Base-by-base conservation (phyloP, 2,329 filamentous ascomycete genomes). In the Gyromitra esculenta region DNA sequence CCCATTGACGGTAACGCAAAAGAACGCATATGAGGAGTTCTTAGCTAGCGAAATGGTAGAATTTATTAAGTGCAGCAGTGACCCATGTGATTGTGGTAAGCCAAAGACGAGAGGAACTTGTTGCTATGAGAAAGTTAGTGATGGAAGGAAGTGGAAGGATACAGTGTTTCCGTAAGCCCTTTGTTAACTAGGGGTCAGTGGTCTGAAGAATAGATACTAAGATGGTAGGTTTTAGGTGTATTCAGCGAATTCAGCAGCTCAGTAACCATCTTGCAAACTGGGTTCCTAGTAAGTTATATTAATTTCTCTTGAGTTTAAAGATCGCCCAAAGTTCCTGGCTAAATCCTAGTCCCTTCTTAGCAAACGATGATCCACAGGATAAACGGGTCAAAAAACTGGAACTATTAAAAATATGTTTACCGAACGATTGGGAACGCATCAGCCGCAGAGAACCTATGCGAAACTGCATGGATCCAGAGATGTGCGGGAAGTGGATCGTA, bases 201-300 rank as follows among this genome's bases (percentile, higher is more conserved):
- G 39, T 2, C 18, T 13, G 5, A 5, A 0, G 13, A 7, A 41
- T 8, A 43, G 31, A 57, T 45, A 52, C 21, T 63, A 6, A 59
- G n/a, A 25, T 50, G 13, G 41, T 8, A 1, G 13, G 13, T 9
- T 37, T 37, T 35, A 75, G 72, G 43, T 89, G 90, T 67, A 94
- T 98, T 80, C 87, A 90, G 18, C 91, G 89, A 0, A 85, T 98
- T 21, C 93, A 97, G 81, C 97, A 97, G 82, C 86, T 99, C 3
- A 90, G 93, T 11, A 98, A 97, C 81, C 96, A 99, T 82, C 86
- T 98, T n/a, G 95, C 92, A 2, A 89, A 97, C 31, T 86, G 98
- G 31, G 90, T 97, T 8, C 96, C 95, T 0, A 84, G 86, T 50
- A 86, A 85, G 73, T 76, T 52, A 8, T 63, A 11, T 54, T 25